phyloP scores from a whole-genome alignment of 1,284 basidiomycete species.

The Melanopsichium pennsylvanicum region DNA sequence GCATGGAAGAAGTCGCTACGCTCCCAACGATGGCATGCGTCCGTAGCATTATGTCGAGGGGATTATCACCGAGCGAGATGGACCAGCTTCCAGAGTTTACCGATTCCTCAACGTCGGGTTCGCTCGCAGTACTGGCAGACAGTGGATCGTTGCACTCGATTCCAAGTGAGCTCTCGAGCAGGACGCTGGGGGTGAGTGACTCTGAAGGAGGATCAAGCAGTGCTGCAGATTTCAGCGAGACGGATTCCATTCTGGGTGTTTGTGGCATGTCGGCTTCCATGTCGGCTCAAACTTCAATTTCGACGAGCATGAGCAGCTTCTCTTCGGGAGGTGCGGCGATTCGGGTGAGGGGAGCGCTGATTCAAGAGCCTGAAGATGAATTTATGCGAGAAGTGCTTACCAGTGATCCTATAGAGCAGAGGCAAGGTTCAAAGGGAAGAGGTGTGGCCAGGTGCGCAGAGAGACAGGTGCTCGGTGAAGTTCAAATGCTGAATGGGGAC shows the following conservation, averaged over 20 bases:
- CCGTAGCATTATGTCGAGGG: slow-evolving; percentile 48
- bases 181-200: slow-evolving; percentile 20
- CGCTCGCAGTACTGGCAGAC: slow-evolving; percentile 15
- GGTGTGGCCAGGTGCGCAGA: too few species aligned
- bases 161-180: slow-evolving; percentile 27
- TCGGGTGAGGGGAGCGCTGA: slow-evolving; percentile 58
- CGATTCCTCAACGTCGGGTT: slow-evolving; percentile 27
- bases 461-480: too few species aligned
- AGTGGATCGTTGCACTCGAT: slow-evolving; percentile 28
- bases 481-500: too few species aligned
- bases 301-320: slow-evolving; percentile 2
- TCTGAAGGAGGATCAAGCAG: slow-evolving; percentile 21
- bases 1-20: slow-evolving; percentile 46
- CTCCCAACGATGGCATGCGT: slow-evolving; percentile 53
- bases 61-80: slow-evolving; percentile 53
- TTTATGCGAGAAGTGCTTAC: slow-evolving; percentile 57
- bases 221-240: slow-evolving; percentile 25
- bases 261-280: slow-evolving; percentile 21
- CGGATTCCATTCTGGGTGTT: slow-evolving; percentile 30
- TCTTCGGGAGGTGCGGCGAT: slow-evolving; percentile 21
- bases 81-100: slow-evolving; percentile 61
- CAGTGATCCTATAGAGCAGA: slow-evolving; percentile 28
- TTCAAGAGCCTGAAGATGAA: slow-evolving; percentile 58
- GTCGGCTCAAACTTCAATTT: slow-evolving; percentile 19
- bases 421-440: too few species aligned